phyloP scores from a whole-genome alignment of 2,329 filamentous ascomycete species.

The Ophiostoma angusticollis region DNA sequence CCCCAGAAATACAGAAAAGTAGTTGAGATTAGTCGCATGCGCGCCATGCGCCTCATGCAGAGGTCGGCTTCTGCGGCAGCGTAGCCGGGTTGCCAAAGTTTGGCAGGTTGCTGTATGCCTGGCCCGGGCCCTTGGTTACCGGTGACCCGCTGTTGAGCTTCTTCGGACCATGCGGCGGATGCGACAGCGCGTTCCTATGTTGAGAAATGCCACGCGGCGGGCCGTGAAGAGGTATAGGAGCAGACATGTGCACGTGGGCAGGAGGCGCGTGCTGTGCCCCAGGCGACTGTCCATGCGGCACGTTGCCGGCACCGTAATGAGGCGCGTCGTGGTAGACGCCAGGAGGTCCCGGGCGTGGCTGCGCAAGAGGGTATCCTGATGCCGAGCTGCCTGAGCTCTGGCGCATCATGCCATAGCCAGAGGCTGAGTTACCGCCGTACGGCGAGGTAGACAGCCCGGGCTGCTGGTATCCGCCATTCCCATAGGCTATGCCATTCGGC shows the following conservation, averaged over 20 bases:
- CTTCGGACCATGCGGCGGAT: slow-evolving; percentile 22
- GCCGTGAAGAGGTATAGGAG: not conserved
- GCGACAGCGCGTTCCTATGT: slow-evolving; percentile 6
- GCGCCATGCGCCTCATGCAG: too few species aligned
- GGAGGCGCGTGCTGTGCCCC: not conserved
- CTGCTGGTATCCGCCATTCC: slow-evolving; percentile 31
- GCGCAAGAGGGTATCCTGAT: slow-evolving; percentile 34
- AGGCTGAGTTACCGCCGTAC: slow-evolving; percentile 27
- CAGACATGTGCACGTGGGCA: too few species aligned
- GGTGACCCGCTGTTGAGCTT: slow-evolving; percentile 13
- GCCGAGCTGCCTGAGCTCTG: slow-evolving; percentile 44
- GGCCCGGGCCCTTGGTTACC: slow-evolving; percentile 15
- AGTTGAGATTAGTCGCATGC: too few species aligned
- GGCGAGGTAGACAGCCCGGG: slow-evolving; percentile 23
- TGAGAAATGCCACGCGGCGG: slow-evolving; percentile 6
- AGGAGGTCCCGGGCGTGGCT: slow-evolving; percentile 10
- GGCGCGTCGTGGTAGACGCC: not conserved
- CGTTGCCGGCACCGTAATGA: slow-evolving; percentile 5
- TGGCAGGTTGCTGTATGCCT: slow-evolving; percentile 40
- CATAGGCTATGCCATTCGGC: slow-evolving; percentile 26
- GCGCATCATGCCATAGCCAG: slow-evolving; percentile 41
- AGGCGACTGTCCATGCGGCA: not conserved
- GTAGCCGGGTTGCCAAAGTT: slow-evolving; percentile 48
- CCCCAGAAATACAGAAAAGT: too few species aligned
- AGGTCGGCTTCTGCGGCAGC: slow-evolving; percentile 43